Evolutionary conservation across 768 basidiomycete species (phyloP).

Genomic region (Naematelia aurantialba): DNA sequence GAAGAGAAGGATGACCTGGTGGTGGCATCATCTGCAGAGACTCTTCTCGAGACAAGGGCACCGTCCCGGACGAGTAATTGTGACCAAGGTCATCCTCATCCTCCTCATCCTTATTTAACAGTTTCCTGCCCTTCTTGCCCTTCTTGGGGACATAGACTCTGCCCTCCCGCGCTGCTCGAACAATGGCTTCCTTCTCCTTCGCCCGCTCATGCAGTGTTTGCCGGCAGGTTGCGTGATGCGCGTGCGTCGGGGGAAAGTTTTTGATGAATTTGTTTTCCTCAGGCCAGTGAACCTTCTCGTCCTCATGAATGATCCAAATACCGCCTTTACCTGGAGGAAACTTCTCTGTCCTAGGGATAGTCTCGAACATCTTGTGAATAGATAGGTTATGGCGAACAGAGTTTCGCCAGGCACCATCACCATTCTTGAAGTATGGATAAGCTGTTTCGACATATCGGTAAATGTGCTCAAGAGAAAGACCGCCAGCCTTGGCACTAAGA

Average conservation of each 20-base stretch:
- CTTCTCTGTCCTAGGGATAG: slow-evolving; percentile 58
- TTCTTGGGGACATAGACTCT: slow-evolving; percentile 42
- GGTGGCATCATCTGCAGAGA: background rate
- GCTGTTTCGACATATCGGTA: slow-evolving; percentile 93
- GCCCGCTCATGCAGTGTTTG: slow-evolving; percentile 38
- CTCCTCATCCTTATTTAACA: slow-evolving; percentile 13
- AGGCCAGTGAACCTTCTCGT: slow-evolving; percentile 43
- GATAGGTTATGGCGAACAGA: slow-evolving; percentile 95
- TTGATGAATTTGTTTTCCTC: slow-evolving; percentile 44
- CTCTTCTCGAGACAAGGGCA: slow-evolving; percentile 10
- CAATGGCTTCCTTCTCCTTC: slow-evolving; percentile 41
- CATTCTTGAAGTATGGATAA: slow-evolving; percentile 87
- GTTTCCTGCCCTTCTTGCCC: slow-evolving; percentile 42
- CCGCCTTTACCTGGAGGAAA: slow-evolving; percentile 44
- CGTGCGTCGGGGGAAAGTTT: slow-evolving; percentile 38
- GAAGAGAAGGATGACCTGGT: background rate
- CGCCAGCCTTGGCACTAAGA: slow-evolving; percentile 73
- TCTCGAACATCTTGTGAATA: slow-evolving; percentile 85
- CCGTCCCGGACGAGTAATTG: slow-evolving; percentile 15
- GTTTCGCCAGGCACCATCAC: slow-evolving; percentile 96
- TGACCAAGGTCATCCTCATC: slow-evolving; percentile 30
- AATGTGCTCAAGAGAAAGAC: slow-evolving; percentile 89
- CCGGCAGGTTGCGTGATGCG: slow-evolving; percentile 34
- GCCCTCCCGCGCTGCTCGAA: slow-evolving; percentile 34
- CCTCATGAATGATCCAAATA: slow-evolving; percentile 45